A percentile compares a stretch with the other conserved stretches of the same genome.
Conservation (phyloP, 75 land plant species). For the Isoetes taiwanensis region DNA sequence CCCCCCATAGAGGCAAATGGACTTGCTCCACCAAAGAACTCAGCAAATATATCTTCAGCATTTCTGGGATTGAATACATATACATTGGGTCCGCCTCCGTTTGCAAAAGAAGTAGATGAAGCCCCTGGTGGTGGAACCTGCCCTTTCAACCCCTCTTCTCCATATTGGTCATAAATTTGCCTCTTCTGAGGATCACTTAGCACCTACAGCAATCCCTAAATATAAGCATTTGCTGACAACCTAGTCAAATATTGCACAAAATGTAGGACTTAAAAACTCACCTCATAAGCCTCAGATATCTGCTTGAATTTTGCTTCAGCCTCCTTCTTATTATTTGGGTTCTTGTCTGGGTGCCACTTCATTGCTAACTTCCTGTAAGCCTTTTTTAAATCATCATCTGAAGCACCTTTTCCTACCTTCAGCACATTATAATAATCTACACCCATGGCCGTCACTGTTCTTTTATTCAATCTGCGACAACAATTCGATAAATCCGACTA, state of each 20-base stretch:
- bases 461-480: no score
- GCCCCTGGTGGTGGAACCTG: slow-evolving; percentile 43
- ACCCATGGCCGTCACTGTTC: slow-evolving; percentile 19
- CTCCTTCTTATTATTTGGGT: slow-evolving; percentile 40
- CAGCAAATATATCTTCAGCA: slow-evolving; percentile 92
- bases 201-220: slow-evolving; percentile 32
- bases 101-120: slow-evolving; percentile 15
- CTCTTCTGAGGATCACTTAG: slow-evolving; percentile 72
- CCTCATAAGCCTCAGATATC: slow-evolving; percentile 51
- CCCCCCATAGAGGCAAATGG: slow-evolving; percentile 32
- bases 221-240: not conserved
- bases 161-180: slow-evolving; percentile 68
- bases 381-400: slow-evolving; percentile 39
- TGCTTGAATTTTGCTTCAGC: slow-evolving; percentile 51
- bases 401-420: slow-evolving; percentile 27
- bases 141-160: slow-evolving; percentile 83
- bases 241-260: slow-evolving; percentile 10
- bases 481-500: no score
- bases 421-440: slow-evolving; percentile 45
- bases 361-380: slow-evolving; percentile 39
- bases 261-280: not conserved
- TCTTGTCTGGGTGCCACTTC: slow-evolving; percentile 58
- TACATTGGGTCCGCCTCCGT: slow-evolving; percentile 23
- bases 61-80: slow-evolving; percentile 59
- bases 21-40: slow-evolving; percentile 64